These are phyloP conservation scores for Houttuynia cordata DNA, from an alignment of 164 flowering plant genomes.

Conservation along the genomic window DNA sequence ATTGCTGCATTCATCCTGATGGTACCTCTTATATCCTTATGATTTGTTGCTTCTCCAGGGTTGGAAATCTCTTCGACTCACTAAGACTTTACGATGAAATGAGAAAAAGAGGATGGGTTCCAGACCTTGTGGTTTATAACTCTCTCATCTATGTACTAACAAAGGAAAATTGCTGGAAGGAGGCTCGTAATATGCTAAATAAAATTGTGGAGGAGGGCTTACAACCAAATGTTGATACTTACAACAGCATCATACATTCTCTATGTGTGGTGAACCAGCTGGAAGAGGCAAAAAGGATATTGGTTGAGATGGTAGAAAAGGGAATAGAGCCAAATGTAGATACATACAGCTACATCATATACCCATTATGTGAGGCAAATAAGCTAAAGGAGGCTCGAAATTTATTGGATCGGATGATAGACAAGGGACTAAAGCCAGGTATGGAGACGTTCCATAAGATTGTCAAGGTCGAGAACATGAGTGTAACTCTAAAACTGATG, in stretches of 20 bases:
- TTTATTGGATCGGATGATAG: conserved; percentile 41
- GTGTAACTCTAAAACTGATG: conserved; percentile 47
- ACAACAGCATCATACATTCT: conserved; percentile 59
- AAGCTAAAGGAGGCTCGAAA: conserved; percentile 53
- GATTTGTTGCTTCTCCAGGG: conserved; percentile 81
- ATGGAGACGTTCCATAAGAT: conserved; percentile 62
- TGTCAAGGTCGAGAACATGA: conserved; percentile 28
- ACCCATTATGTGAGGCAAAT: conserved; percentile 60
- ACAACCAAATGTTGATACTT: conserved; percentile 48
- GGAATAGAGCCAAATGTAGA: conserved; percentile 35
- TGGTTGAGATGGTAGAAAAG: conserved; percentile 42
- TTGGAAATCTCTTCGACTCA: conserved; percentile 72
- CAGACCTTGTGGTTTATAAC: conserved; percentile 59
- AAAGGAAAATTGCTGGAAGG: conserved; percentile 61
- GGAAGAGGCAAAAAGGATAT: conserved; percentile 50
- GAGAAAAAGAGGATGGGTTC: conserved; percentile 64
- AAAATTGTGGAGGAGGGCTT: conserved; percentile 50
- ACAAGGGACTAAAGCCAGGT: conserved; percentile 40
- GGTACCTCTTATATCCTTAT: conserved; percentile 53
- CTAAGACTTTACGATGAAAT: conserved; percentile 79
- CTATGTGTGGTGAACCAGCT: conserved; percentile 54
- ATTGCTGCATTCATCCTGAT: conserved; percentile 54
- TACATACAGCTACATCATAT: conserved; percentile 58
- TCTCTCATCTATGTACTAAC: conserved; percentile 62
- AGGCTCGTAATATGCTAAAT: conserved; percentile 56